Conservation (phyloP, 1,284 basidiomycete species). For the Puccinia sorghi region DNA sequence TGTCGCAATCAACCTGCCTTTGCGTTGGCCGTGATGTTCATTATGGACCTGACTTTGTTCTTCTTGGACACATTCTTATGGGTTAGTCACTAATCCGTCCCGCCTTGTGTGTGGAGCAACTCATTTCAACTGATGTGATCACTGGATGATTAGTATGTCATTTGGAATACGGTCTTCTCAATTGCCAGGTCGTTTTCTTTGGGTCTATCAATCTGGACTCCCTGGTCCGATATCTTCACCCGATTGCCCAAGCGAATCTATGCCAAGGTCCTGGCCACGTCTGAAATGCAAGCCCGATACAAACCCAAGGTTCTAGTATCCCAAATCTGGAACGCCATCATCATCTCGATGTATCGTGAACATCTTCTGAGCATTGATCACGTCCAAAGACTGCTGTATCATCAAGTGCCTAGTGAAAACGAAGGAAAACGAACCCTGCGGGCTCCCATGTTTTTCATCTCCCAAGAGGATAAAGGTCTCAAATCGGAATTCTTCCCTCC, state of each 20-base stretch:
- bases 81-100: slow-evolving; percentile 57
- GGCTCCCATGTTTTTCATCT: slow-evolving; percentile 91
- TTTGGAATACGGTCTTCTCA: slow-evolving; percentile 93
- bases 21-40: slow-evolving; percentile 89
- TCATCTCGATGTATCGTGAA: slow-evolving; percentile 99
- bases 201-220: slow-evolving; percentile 93
- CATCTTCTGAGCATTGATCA: slow-evolving; percentile 66
- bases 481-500: slow-evolving; percentile 90
- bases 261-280: slow-evolving; percentile 83
- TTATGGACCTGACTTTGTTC: slow-evolving; percentile 91
- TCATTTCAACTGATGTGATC: not conserved
- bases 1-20: slow-evolving; percentile 88
- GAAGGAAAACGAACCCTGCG: slow-evolving; percentile 82
- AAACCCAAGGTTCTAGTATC: slow-evolving; percentile 97
- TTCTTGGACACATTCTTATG: slow-evolving; percentile 97
- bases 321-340: slow-evolving; percentile 96
- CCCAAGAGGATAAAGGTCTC: slow-evolving; percentile 77
- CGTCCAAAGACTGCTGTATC: slow-evolving; percentile 63
- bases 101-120: not conserved
- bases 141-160: slow-evolving; percentile 60
- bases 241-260: slow-evolving; percentile 91
- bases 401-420: slow-evolving; percentile 80
- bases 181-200: slow-evolving; percentile 85
- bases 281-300: slow-evolving; percentile 93
- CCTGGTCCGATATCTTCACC: slow-evolving; percentile 87